Base-by-base conservation (phyloP, 441 rosid species). In the Populus trichocarpa region DNA sequence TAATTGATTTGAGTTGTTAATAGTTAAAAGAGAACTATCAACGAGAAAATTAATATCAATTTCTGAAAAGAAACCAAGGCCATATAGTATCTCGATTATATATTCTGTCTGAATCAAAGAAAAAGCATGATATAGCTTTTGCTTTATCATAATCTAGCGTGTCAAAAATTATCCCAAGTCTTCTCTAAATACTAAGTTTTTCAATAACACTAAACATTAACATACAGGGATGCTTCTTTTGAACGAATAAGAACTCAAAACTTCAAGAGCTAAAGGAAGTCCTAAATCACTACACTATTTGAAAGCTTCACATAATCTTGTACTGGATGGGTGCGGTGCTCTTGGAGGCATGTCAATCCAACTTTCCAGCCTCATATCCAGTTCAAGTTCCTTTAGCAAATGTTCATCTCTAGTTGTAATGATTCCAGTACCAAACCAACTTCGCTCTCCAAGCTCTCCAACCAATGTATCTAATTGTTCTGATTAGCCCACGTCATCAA, bases 251-350 rank as follows among this genome's bases (percentile, higher is more conserved):
- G 40, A 75, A 5, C 78, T 64, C 38, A 76, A 69, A 33, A 76
- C 73, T 53, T 59, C 23, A 10, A 76, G 66, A 67, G 77, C 71
- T 23, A 75, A 66, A 1, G 77, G 71, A 26, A 75, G 28, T 30
- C 77, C 77, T 16, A 75, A n/a, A 22, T 11, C 64, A 75, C n/a
- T 65, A 66, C 71, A 30, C 46, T 8, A 6, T 75, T 42, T 4
- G 11, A 26, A 11, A 65, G 33, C 12, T 74, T 63, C 23, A 26
- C 1, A 5, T 16, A 74, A 40, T 42, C 64, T 5, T 28, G 8
- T 20, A 6, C 10, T 6, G 76, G 69, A 61, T 32, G 33, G 33
- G 33, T 32, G 6, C 33, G 33, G 33, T 32, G 33, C 33, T 32
- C 33, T 32, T 32, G 0, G 1, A 32, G 33, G 33, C 33, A 33